phyloP scores from a whole-genome alignment of 441 rosid species.

The Omphalea diandra region DNA sequence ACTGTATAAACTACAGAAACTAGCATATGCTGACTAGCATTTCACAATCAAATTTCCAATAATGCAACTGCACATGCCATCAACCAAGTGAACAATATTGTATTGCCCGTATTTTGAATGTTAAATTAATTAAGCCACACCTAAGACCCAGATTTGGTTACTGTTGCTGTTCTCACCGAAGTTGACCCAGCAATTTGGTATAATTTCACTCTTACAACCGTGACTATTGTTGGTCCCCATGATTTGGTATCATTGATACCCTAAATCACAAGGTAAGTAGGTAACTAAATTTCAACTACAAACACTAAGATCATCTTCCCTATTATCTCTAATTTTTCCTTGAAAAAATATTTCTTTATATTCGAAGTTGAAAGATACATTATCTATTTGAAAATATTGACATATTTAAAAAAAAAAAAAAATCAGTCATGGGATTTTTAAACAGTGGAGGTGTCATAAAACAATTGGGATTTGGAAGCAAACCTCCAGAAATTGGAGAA shows the following conservation, averaged over 20 bases:
- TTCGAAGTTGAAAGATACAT: too few relatives aligned
- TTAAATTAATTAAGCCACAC: neutral
- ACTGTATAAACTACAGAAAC: too few relatives aligned
- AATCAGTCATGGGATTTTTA: too few relatives aligned
- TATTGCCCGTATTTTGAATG: neutral
- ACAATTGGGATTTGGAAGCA: too few relatives aligned
- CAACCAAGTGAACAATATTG: conserved; percentile 5
- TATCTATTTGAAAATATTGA: too few relatives aligned
- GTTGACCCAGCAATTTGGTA: conserved; percentile 21
- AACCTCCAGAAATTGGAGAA: too few relatives aligned
- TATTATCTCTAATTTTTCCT: too few relatives aligned
- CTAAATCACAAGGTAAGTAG: neutral
- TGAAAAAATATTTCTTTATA: too few relatives aligned
- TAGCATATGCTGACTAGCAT: too few relatives aligned
- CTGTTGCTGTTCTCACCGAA: neutral
- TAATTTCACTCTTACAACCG: conserved; percentile 21
- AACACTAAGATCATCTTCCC: neutral
- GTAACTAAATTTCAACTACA: neutral
- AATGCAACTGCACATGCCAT: conserved; percentile 15
- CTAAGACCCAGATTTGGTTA: neutral
- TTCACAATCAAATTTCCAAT: conserved; percentile 8
- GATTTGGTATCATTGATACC: neutral
- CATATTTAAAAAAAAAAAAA: too few relatives aligned
- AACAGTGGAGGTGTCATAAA: neutral
- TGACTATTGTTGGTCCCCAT: conserved; percentile 9